Evolutionary conservation across 2,329 filamentous ascomycete species (phyloP).

Genomic region (Talaromyces sp.): DNA sequence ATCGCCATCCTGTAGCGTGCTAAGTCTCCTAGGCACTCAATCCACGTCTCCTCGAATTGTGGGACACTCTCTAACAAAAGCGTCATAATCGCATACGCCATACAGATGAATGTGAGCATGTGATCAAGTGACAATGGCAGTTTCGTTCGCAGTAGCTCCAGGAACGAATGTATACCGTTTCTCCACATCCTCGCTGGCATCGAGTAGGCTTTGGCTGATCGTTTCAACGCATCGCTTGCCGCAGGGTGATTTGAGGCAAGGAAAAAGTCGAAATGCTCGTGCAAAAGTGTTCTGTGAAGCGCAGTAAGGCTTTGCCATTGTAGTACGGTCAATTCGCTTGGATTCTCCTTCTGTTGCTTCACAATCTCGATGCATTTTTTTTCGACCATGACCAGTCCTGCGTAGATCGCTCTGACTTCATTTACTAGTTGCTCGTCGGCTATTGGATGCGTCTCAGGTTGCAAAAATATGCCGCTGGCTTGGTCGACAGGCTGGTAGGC

Average conservation of each 20-base stretch:
- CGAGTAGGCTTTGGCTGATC: conserved; percentile 73
- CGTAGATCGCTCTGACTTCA: conserved; percentile 66
- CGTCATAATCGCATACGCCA: conserved; percentile 87
- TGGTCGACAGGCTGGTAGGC: background rate
- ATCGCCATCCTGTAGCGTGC: conserved; percentile 87
- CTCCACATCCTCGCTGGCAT: conserved; percentile 96
- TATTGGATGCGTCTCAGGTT: conserved; percentile 66
- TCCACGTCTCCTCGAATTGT: conserved; percentile 82
- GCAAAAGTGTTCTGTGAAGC: conserved; percentile 72
- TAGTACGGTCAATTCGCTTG: conserved; percentile 56
- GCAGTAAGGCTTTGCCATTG: conserved; percentile 84
- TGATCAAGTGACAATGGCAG: conserved; percentile 77
- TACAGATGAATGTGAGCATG: conserved; percentile 86
- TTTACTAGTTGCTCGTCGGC: conserved; percentile 74
- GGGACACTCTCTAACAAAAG: conserved; percentile 81
- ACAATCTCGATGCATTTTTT: conserved; percentile 83
- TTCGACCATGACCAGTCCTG: conserved; percentile 80
- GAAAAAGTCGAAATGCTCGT: conserved; percentile 85
- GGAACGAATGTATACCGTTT: conserved; percentile 81
- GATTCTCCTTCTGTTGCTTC: conserved; percentile 54
- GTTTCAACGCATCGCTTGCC: conserved; percentile 63
- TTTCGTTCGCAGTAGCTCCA: conserved; percentile 71
- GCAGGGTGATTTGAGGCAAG: conserved; percentile 82
- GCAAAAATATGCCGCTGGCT: conserved; percentile 43
- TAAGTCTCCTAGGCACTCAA: conserved; percentile 86